Percentiles rank a stretch among this genome's conserved stretches.
These are phyloP conservation scores for Porcisia hertigi DNA, from an alignment of 208 protist genomes.

Conservation along the genomic window DNA sequence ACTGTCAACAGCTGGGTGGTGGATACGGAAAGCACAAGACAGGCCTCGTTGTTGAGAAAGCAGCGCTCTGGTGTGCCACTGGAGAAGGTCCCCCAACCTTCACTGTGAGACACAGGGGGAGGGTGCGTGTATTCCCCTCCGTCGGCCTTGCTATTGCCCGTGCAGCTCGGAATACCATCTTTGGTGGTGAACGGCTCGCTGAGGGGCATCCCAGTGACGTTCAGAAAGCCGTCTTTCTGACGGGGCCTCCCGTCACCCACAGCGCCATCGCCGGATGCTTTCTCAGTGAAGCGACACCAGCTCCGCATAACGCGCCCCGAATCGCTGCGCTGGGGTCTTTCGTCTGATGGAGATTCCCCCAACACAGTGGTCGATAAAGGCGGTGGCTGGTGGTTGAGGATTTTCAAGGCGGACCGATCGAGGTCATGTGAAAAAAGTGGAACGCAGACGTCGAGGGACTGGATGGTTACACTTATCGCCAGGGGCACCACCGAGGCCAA, in stretches of 20 bases:
- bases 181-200: background rate
- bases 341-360: background rate
- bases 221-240: background rate
- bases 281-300: background rate
- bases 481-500: background rate
- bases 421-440: constrained; percentile 45
- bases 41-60: constrained; percentile 38
- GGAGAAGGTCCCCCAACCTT: constrained; percentile 9
- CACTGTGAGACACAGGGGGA: background rate
- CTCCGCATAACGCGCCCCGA: background rate
- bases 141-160: background rate
- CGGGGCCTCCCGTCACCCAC: background rate
- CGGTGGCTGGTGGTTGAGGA: constrained; percentile 16
- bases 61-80: constrained; percentile 17
- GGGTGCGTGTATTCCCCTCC: background rate
- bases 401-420: constrained; percentile 17
- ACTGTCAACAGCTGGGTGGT: constrained; percentile 31
- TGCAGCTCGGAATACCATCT: background rate
- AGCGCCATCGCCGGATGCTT: background rate
- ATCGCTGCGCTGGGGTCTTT: background rate
- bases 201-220: background rate
- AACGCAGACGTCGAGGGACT: constrained; percentile 33
- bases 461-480: constrained; percentile 23
- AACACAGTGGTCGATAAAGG: constrained; percentile 13
- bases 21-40: constrained; percentile 54